Conservation (phyloP, 2,329 filamentous ascomycete genomes). For the Apiospora arundinis region DNA sequence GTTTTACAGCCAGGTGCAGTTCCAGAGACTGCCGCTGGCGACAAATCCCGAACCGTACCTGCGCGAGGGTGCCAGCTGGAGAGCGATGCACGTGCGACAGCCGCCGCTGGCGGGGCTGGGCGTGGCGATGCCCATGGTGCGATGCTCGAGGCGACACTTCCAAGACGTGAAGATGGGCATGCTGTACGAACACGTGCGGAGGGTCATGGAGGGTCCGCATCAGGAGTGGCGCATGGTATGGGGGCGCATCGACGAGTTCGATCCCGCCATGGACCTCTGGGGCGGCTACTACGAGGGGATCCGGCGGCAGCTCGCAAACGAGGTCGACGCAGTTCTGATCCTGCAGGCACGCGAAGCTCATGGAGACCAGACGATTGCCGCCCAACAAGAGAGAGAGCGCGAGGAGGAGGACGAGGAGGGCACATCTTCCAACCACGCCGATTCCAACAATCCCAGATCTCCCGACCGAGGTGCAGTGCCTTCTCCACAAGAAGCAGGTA, state of each 20-base stretch:
- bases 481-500: not conserved
- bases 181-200: conserved; percentile 24
- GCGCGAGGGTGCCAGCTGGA: conserved; percentile 22
- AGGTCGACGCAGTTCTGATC: conserved; percentile 19
- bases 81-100: conserved; percentile 25
- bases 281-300: conserved; percentile 13
- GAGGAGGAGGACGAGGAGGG: not conserved
- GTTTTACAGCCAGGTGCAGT: conserved; percentile 16
- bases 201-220: not conserved
- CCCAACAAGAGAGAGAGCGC: not conserved
- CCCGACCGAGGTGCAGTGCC: not conserved
- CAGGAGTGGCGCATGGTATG: conserved; percentile 21
- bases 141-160: conserved; percentile 12
- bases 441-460: not conserved
- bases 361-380: not conserved
- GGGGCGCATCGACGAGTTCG: not conserved
- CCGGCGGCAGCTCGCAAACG: conserved; percentile 12
- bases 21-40: conserved; percentile 21
- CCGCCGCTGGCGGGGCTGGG: conserved; percentile 20
- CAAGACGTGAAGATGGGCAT: conserved; percentile 20
- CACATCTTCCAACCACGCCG: not conserved
- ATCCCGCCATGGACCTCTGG: not conserved
- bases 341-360: not conserved
- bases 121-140: conserved; percentile 18
- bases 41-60: conserved; percentile 9